Evolutionary conservation across 2,329 filamentous ascomycete species (phyloP), one percentile per base, ranked within the genome.

Genomic region (Epicoccum sorghinum): DNA sequence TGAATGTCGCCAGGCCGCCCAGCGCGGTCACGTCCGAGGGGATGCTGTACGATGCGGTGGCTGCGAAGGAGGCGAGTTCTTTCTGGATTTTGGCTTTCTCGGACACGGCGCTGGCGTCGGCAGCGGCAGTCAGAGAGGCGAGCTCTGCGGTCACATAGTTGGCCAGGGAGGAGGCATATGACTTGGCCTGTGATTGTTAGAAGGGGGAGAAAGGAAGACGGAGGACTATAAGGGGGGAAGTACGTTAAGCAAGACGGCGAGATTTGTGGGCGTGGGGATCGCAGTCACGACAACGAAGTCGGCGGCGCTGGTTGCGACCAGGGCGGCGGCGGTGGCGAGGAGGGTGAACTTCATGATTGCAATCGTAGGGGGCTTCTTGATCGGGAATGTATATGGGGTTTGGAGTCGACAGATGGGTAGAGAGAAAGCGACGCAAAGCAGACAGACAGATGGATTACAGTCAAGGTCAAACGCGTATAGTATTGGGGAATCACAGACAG

Each of bases 251-350:
- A 66, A 47, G 24, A 60, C 47, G 23, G 48, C 39, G 38, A 64
- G 55, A 18, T 60, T 52, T 30, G 56, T 62, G n/a, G 56, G 60
- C 0, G 55, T 57, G 4, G 64, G 50, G 13, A 55, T 29, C 3
- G 50, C 47, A 6, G 61, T 66, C 27, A 67, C 52, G 46, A 67
- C 54, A 35, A 62, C 61, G 51, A 67, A 67, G 18, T 67, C 61
- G 9, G 64, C 60, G 10, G 61, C 47, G 7, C 52, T 58, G 30
- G 47, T 47, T 18, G 61, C 59, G 50, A 57, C 58, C 29, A 63
- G 58, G 24, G 57, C 59, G n/a, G 59, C 58, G 33, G 56, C 59
- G 42, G 59, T 57, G 33, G 57, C 59, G 45, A 61, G 12, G 58
- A 63, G 47, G 18, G 58, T 45, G 47, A 57, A 56, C 41, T 66